These are phyloP conservation scores for thale cress (Arabidopsis thaliana) DNA, from an alignment of 345 rosid species.

Conservation along the genomic window DNA sequence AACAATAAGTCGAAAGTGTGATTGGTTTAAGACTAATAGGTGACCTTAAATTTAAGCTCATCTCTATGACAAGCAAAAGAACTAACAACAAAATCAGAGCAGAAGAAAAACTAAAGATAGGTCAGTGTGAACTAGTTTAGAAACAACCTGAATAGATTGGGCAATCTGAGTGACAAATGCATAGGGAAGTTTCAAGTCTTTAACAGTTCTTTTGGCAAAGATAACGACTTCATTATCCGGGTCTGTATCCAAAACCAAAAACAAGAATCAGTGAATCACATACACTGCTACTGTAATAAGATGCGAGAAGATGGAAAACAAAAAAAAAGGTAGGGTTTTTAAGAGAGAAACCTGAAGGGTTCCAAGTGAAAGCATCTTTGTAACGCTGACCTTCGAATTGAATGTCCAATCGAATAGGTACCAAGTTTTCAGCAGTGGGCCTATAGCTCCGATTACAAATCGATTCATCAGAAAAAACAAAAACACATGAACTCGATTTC, in stretches of 20 bases:
- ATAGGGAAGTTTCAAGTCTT: slow-evolving; percentile 91
- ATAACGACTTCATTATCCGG: slow-evolving; percentile 85
- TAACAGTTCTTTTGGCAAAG: slow-evolving; percentile 88
- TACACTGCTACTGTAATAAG: neutral
- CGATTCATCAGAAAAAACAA: neutral
- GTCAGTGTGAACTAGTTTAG: neutral
- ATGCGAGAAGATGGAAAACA: neutral
- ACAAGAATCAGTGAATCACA: slow-evolving; percentile 22
- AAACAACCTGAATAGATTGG: slow-evolving; percentile 85
- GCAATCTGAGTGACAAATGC: slow-evolving; percentile 79
- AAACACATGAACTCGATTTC: slow-evolving; percentile 10
- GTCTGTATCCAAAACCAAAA: slow-evolving; percentile 50
- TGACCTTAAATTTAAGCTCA: neutral
- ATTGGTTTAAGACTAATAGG: neutral
- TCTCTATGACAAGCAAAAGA: neutral
- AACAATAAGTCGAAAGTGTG: neutral
- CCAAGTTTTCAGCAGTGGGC: slow-evolving; percentile 87
- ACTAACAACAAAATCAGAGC: neutral
- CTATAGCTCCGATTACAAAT: slow-evolving; percentile 52
- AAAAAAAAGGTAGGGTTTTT: neutral
- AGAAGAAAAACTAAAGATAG: neutral
- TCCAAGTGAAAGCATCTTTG: slow-evolving; percentile 97
- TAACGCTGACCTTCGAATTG: slow-evolving; percentile 90
- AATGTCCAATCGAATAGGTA: slow-evolving; percentile 86
- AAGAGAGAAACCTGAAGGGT: slow-evolving; percentile 71